A percentile compares a stretch with the other conserved stretches of the same genome.
phyloP scores from a whole-genome alignment of 1,139 yeast genomes.

The Scheffersomyces stambukii region DNA sequence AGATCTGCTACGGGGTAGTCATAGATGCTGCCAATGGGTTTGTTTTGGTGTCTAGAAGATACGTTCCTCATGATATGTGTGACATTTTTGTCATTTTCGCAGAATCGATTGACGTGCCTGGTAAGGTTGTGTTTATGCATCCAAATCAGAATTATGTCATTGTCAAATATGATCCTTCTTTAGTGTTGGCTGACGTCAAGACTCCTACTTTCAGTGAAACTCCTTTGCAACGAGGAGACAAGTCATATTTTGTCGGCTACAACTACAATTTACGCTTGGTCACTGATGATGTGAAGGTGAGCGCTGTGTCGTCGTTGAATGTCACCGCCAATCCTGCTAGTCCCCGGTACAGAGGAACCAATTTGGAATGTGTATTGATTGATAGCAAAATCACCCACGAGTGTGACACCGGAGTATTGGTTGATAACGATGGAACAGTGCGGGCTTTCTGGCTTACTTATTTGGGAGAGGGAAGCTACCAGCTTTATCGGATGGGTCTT shows the following conservation, averaged over 20 bases:
- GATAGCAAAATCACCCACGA: constrained; percentile 72
- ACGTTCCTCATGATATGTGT: constrained; percentile 81
- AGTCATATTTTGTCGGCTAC: constrained; percentile 73
- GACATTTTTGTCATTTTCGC: constrained; percentile 80
- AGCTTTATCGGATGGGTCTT: constrained; percentile 74
- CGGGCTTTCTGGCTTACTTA: constrained; percentile 83
- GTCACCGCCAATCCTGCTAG: constrained; percentile 64
- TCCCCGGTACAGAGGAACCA: constrained; percentile 85
- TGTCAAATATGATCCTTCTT: constrained; percentile 72
- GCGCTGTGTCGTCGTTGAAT: constrained; percentile 71
- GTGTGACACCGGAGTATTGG: constrained; percentile 76
- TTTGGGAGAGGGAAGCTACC: constrained; percentile 68
- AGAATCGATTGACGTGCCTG: constrained; percentile 80
- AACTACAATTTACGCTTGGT: constrained; percentile 68
- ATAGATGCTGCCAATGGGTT: constrained; percentile 78
- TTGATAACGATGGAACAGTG: constrained; percentile 74
- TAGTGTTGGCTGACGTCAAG: constrained; percentile 40
- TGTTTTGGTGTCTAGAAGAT: constrained; percentile 71
- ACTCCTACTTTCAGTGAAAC: constrained; percentile 59
- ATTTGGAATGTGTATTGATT: constrained; percentile 70
- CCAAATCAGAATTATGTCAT: constrained; percentile 87
- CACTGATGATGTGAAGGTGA: constrained; percentile 70
- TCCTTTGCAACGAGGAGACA: constrained; percentile 73
- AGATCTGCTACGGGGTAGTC: constrained; percentile 72
- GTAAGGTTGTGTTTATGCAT: constrained; percentile 75